A percentile compares a stretch with the other conserved stretches of the same genome.
These are phyloP conservation scores for Lodderomyces margitis DNA, from an alignment of 1,139 yeast genomes.

Conservation along the genomic window DNA sequence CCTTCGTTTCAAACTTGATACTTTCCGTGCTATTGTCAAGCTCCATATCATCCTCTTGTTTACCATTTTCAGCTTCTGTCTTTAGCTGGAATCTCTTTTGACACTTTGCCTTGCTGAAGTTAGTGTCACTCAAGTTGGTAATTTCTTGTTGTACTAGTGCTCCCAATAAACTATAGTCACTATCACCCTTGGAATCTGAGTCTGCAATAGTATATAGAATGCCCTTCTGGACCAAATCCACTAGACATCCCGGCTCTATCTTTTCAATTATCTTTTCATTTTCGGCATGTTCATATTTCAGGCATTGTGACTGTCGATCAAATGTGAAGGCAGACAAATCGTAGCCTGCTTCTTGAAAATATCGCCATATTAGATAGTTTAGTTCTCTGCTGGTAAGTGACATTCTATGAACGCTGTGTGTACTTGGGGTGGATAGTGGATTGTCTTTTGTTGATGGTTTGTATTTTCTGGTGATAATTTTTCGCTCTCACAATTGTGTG, in stretches of 20 bases:
- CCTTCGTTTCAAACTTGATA: slow-evolving; percentile 21
- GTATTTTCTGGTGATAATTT: slow-evolving; percentile 1
- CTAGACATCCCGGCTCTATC: slow-evolving; percentile 66
- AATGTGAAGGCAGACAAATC: slow-evolving; percentile 81
- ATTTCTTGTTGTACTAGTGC: slow-evolving; percentile 28
- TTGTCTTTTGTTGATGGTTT: slow-evolving; percentile 2
- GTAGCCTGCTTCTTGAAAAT: slow-evolving; percentile 82
- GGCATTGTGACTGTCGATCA: slow-evolving; percentile 69
- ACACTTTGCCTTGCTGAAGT: slow-evolving; percentile 5
- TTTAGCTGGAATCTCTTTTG: slow-evolving; percentile 17
- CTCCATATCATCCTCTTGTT: slow-evolving; percentile 7
- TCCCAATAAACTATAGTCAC: slow-evolving; percentile 29
- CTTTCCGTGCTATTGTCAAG: slow-evolving; percentile 9
- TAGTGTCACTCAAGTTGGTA: slow-evolving; percentile 8
- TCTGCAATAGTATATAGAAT: slow-evolving; percentile 57
- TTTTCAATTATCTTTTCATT: slow-evolving; percentile 50
- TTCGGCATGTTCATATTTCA: slow-evolving; percentile 50
- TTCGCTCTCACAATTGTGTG: slow-evolving; percentile 2
- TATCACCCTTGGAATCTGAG: slow-evolving; percentile 22
- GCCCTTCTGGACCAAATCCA: slow-evolving; percentile 82
- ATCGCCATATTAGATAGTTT: slow-evolving; percentile 91
- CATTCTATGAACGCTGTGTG: slow-evolving; percentile 53
- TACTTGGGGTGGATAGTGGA: not conserved
- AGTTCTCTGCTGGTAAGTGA: slow-evolving; percentile 81
- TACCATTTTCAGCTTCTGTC: slow-evolving; percentile 14